Evolutionary conservation across 768 basidiomycete species (phyloP).

Genomic region (Lactarius evosmus): DNA sequence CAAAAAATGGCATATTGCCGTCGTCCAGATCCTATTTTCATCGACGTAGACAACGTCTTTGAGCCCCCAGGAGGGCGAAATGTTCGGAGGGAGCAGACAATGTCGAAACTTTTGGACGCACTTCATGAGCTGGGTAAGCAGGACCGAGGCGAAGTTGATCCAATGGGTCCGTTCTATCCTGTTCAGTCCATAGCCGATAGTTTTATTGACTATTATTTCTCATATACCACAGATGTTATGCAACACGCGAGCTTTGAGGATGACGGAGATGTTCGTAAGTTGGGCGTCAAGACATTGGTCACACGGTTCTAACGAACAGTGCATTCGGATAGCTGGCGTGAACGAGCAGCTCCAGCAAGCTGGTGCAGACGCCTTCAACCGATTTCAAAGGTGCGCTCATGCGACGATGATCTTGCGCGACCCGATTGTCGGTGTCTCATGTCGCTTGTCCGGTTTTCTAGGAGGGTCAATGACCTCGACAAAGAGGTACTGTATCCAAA

Average conservation of each 20-base stretch:
- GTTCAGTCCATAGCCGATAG: not conserved
- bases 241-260: conserved; percentile 57
- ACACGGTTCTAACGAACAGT: not conserved
- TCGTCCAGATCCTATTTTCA: not conserved
- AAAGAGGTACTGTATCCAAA: conserved; percentile 47
- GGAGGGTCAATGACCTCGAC: conserved; percentile 60
- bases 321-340: conserved; percentile 46
- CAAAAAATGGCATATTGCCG: conserved; percentile 4
- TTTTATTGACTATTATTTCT: not conserved
- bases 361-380: conserved; percentile 63
- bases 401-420: not conserved
- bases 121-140: conserved; percentile 44
- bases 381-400: conserved; percentile 53
- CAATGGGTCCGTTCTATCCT: conserved; percentile 31
- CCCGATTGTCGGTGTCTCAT: conserved; percentile 14
- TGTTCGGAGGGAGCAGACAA: conserved; percentile 42
- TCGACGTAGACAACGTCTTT: conserved; percentile 17
- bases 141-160: conserved; percentile 34
- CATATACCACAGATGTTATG: conserved; percentile 24
- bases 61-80: conserved; percentile 14
- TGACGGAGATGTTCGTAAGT: conserved; percentile 66
- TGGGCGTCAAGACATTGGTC: conserved; percentile 9
- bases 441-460: conserved; percentile 30
- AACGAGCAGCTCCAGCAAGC: conserved; percentile 66
- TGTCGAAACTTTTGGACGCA: conserved; percentile 47